phyloP scores from a whole-genome alignment of 371 early-diverging fungal species.

The Mucor indicus region DNA sequence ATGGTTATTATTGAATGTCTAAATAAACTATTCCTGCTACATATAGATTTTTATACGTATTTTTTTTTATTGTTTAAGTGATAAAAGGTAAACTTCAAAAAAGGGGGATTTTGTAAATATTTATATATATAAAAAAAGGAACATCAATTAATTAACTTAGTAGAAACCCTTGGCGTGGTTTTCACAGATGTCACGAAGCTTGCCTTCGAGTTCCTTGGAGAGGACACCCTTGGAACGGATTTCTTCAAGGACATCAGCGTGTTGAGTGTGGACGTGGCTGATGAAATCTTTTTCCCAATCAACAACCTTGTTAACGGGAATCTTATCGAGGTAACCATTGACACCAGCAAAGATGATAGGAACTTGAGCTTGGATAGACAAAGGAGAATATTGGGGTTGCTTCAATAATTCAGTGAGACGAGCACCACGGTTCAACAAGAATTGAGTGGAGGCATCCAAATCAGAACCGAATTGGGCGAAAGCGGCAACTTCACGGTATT shows the following conservation, averaged over 20 bases:
- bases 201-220: conserved; percentile 68
- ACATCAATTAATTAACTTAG: no score
- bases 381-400: conserved; percentile 93
- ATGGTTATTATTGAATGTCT: conserved; percentile 30
- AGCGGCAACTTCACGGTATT: conserved; percentile 98
- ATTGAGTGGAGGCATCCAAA: conserved; percentile 96
- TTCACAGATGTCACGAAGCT: conserved; percentile 73
- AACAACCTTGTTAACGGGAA: conserved; percentile 84
- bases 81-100: no score
- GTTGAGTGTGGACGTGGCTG: conserved; percentile 81
- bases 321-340: conserved; percentile 96
- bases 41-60: no score
- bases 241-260: conserved; percentile 77
- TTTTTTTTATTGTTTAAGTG: no score
- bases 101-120: no score
- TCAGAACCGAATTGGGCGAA: conserved; percentile 98
- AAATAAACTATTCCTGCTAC: no score
- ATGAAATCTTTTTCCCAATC: conserved; percentile 89
- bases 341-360: conserved; percentile 93
- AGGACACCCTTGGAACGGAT: conserved; percentile 77
- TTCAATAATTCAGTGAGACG: conserved; percentile 95
- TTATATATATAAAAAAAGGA: no score
- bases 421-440: conserved; percentile 96
- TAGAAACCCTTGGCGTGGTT: conserved; percentile 83
- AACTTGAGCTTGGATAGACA: conserved; percentile 93